A percentile compares a stretch with the other conserved stretches of the same genome.
Evolutionary conservation across 306 rosid genomes (phyloP).

Genomic region (Castanospermum australe): DNA sequence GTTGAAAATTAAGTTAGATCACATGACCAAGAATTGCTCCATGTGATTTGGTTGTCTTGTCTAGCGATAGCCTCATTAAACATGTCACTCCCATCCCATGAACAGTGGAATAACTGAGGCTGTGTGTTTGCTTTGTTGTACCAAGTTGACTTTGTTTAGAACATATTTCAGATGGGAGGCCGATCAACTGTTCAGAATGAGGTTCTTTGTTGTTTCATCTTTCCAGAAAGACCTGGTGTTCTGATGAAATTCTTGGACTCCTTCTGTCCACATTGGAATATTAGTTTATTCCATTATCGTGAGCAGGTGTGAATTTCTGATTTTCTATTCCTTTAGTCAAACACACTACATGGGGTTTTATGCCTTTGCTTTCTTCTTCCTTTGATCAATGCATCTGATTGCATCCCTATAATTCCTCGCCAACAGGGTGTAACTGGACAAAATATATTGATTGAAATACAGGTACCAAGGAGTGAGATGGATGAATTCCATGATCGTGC

Average conservation of each 20-base stretch:
- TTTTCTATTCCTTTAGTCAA: not conserved
- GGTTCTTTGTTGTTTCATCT: conserved; percentile 81
- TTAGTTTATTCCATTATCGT: conserved; percentile 85
- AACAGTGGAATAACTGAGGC: not conserved
- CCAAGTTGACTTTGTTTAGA: conserved; percentile 29
- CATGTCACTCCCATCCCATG: not conserved
- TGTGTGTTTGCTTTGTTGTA: not conserved
- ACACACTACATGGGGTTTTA: not conserved
- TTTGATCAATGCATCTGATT: conserved; percentile 18
- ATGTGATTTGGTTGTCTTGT: conserved; percentile 1
- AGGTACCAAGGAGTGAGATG: conserved; percentile 58
- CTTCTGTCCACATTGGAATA: conserved; percentile 95
- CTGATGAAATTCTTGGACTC: conserved; percentile 81
- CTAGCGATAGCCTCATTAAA: not conserved
- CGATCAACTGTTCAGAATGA: conserved; percentile 61
- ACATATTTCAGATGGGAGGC: conserved; percentile 77
- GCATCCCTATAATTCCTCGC: not conserved
- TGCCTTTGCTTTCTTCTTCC: not conserved
- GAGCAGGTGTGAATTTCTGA: conserved; percentile 51
- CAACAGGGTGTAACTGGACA: conserved; percentile 89
- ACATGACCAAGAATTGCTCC: not conserved
- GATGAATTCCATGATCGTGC: conserved; percentile 61
- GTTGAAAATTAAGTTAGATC: not conserved
- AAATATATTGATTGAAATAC: conserved; percentile 84
- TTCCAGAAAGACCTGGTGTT: conserved; percentile 97